Base-by-base conservation (phyloP, 805 yeast genomes). In the Hanseniaspora nectarophila region DNA sequence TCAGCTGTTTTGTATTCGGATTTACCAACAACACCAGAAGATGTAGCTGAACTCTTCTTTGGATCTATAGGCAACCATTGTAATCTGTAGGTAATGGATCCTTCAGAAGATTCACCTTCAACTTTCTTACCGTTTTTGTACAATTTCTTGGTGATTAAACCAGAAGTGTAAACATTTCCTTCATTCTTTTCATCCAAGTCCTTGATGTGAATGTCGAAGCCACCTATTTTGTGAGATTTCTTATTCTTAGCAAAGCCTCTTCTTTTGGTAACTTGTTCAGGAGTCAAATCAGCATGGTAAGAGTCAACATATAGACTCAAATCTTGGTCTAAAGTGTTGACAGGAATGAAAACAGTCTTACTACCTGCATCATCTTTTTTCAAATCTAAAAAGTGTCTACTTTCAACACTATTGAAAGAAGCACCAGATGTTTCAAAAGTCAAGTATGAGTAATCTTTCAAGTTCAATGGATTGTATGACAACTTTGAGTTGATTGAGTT, bases 321-420 rank as follows among this genome's bases (percentile, higher is more conserved):
- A 57, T 76, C 76, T 57, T 80, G 80, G 16, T 78, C 73, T 58
- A 84, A 67, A 8, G 70, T 63, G 56, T 74, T 76, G 29, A 82
- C 74, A 60, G 84, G 67, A 37, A 85, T 58, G 60, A 77, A 66
- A 38, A 70, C 71, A 18, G 46, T 32, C 20, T 35, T 49, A 12
- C 20, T n/a, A 31, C 44, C 44, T 26, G 23, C 15, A 4, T 23
- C 12, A 20, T 34, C 32, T 15, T 34, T 29, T 21, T 49, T 49
- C 31, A 49, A 34, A 16, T 34, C 46, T 6, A 42, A 31, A 42
- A 18, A 49, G 23, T 49, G 53, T 9, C 42, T 21, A 10, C 8
- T 33, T 10, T 26, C 26, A 49, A 49, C 35, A 28, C 31, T 42
- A 31, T 49, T 49, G 38, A 49, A 49, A 8, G 43, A 2, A 18